Base-by-base conservation (phyloP, 2,329 filamentous ascomycete species). In the Fusarium cicatricum region DNA sequence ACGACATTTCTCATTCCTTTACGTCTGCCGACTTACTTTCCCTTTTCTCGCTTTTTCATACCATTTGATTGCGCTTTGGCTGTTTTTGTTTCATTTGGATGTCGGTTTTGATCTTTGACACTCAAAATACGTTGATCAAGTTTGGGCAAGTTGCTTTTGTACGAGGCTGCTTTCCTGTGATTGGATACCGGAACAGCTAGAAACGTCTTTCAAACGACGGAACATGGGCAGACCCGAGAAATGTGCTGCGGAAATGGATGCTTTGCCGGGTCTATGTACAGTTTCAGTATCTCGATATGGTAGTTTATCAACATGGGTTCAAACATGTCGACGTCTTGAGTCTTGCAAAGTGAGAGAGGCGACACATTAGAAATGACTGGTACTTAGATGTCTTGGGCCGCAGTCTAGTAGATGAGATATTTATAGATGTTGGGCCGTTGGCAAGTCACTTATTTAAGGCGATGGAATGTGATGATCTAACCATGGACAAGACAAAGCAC, bases 1-100 rank as follows among this genome's bases (percentile, higher is more conserved):
- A 44, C 46, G 28, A 63, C 50, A 32, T 44, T 29, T 33, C 32
- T 47, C 52, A 47, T 42, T 39, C 56, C 38, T 43, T 59, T 56
- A 62, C 34, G 42, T 55, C 42, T 32, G 46, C 32, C 16, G 23
- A 44, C 21, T 21, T 42, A 56, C 50, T 41, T 29, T 59, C 15
- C 28, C 23, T 55, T 31, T 11, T 31, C n/a, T 31, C 29, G 29
- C 10, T 11, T 4, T 31, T 49, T 41, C 26, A 21, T n/a, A 38
- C 39, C n/a, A 52, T 34, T 46, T 41, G 12, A 28, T 47, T 15
- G 37, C 26, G 41, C 48, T n/a, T 36, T 16, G 36, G 38, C 28
- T 40, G 4, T 16, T 47, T 14, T 46, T 32, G n/a, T 42, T 50
- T 11, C 14, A 34, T 37, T 29, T 38, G 37, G 16, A 39, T 48